These are phyloP conservation scores for Dicorynia guianensis DNA, from an alignment of 306 rosid species.

Conservation along the genomic window DNA sequence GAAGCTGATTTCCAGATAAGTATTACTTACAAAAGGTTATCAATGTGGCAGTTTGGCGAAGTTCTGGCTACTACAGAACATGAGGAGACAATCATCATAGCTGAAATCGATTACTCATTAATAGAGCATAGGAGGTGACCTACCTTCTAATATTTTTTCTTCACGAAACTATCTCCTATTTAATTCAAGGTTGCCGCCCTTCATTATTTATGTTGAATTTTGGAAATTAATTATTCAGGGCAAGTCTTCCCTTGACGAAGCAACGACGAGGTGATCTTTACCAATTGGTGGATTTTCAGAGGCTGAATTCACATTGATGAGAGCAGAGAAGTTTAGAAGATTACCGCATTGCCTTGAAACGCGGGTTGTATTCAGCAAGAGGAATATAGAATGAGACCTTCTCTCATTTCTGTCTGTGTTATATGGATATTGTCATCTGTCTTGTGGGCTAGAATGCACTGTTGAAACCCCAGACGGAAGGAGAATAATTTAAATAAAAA, in stretches of 20 bases:
- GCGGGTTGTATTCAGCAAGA: too few relatives aligned
- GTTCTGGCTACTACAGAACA: slow-evolving; percentile 93
- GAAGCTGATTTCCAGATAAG: background rate
- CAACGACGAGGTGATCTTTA: slow-evolving; percentile 96
- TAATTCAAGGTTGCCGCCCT: background rate
- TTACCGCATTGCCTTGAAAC: too few relatives aligned
- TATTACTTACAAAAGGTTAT: slow-evolving; percentile 37
- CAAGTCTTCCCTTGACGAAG: slow-evolving; percentile 77
- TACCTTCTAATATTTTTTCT: slow-evolving; percentile 12
- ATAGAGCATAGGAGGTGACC: slow-evolving; percentile 77
- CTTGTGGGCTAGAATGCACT: background rate
- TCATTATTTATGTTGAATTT: slow-evolving; percentile 3
- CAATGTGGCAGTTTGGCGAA: slow-evolving; percentile 80
- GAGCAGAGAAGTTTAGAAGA: background rate
- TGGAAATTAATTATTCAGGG: slow-evolving; percentile 59
- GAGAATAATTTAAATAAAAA: background rate
- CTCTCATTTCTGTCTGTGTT: background rate
- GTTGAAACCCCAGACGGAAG: slow-evolving; percentile 13
- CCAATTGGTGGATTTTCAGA: slow-evolving; percentile 88
- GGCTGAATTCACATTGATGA: slow-evolving; percentile 69
- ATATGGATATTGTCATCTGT: slow-evolving; percentile 13
- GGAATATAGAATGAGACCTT: slow-evolving; percentile 7
- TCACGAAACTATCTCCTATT: slow-evolving; percentile 25
- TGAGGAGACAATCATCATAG: slow-evolving; percentile 82
- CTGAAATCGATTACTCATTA: slow-evolving; percentile 82